Conservation (phyloP, 73 alveolate genomes). For the Symbiodinium natans region DNA sequence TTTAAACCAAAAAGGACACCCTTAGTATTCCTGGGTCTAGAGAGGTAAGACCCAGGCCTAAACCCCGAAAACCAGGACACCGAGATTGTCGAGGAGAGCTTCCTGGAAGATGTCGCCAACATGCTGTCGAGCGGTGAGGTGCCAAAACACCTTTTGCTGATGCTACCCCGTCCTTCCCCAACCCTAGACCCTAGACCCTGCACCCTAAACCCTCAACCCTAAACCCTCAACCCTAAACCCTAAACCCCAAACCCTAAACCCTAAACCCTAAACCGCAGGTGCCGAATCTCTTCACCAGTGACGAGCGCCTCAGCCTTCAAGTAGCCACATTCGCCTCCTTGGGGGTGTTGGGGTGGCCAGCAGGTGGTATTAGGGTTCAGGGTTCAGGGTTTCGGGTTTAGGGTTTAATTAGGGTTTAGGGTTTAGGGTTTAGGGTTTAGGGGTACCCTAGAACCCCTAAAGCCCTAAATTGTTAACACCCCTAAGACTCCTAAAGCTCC, state of each 20-base stretch:
- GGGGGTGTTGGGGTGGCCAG: neutral
- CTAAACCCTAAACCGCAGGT: neutral
- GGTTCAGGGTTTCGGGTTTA: neutral
- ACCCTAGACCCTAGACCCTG: neutral
- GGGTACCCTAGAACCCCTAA: neutral
- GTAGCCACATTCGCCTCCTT: neutral
- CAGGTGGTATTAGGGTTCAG: too few relatives aligned
- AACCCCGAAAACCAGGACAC: constrained; percentile 65
- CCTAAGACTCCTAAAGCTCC: too few relatives aligned
- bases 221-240: neutral
- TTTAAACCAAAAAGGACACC: neutral
- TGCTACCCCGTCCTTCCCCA: too few relatives aligned
- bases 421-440: neutral
- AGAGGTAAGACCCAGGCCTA: constrained; percentile 86
- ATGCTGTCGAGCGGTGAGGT: constrained; percentile 99
- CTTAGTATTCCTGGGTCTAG: neutral
- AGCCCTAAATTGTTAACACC: too few relatives aligned
- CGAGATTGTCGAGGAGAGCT: constrained; percentile 95
- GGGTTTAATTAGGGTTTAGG: neutral
- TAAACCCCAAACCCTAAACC: neutral
- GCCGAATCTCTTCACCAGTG: constrained; percentile 99
- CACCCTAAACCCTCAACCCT: neutral
- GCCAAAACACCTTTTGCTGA: neutral
- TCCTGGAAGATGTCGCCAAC: constrained; percentile 99
- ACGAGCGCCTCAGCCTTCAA: constrained; percentile 97